Base-by-base conservation (phyloP, 768 basidiomycete species). In the Pholiota conissans region DNA sequence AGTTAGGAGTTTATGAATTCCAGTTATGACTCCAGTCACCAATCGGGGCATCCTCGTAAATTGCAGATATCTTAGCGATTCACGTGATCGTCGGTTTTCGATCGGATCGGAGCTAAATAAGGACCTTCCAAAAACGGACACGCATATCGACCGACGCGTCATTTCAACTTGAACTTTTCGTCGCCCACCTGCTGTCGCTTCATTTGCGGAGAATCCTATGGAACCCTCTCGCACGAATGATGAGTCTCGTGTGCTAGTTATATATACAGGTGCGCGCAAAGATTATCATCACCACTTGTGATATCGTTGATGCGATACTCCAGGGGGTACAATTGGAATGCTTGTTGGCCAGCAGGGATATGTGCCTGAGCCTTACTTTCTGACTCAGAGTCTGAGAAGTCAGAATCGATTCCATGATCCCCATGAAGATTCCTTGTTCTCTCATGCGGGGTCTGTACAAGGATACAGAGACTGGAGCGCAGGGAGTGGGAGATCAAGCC, bases 331-430 rank as follows among this genome's bases (percentile, higher is more conserved):
- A 0, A 93, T 95, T 62, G 91, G 91, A 16, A 93, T 93, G 90
- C 85, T 93, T 45, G 80, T 90, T 32, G 85, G 87, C 30, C 76
- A 86, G 30, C 82, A 84, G 58, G 89, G 90, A 60, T 91, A 91
- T 67, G 86, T 90, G 20, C 90, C 93, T 11, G 93, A 95, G 66
- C 92, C 92, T 0, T 88, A 87, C 64, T 95, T 93, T 69, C 76
- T 95, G 60, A 93, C 91, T 5, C 89, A 93, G 71, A 92, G 88
- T 0, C 81, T 96, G 27, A 77, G 82, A 63, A 87, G 87, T 62
- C 92, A 95, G 72, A 84, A 83, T 35, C 85, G 95, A 11, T 98
- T 98, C 66, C 92, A 98, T 71, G 95, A 98, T 63, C 95, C 95
- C 3, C 73, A 86, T 22, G 89, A 91, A 69, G 87, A 92, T 58